Evolutionary conservation across 164 flowering plant species (phyloP), one percentile per base, ranked within the genome.

Genomic region (Vitis riparia): DNA sequence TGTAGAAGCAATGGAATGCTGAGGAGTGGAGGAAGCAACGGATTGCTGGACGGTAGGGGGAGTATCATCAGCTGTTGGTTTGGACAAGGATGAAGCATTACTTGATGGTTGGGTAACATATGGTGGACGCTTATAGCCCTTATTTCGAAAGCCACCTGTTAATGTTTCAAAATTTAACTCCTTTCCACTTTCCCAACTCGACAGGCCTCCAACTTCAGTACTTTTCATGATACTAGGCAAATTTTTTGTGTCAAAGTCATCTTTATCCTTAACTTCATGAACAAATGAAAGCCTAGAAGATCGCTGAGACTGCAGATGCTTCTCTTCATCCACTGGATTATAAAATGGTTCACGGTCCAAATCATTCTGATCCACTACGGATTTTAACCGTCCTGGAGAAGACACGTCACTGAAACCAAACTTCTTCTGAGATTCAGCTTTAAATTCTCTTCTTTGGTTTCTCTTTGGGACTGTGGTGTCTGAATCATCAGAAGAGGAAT

Each of bases 81-180:
- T 66, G 49, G 75, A 60, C 15, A 63, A 52, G 17, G 72, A 57
- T 62, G 79, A 72, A 71, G 51, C 56, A 69, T 82, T 73, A 50
- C 58, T 67, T 59, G 78, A 68, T 63, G 63, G 76, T 55, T 44
- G 75, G 71, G 48, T 79, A 2, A 30, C 50, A 73, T 84, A 91
- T 61, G 87, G 86, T 50, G 89, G 93, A 58, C n/a, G 78, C 55
- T 29, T 79, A 63, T 68, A 63, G 53, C 82, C 85, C 76, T 89
- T 92, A 74, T 94, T 88, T 52, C 90, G 75, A 55, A 85, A 66
- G 63, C 98, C 98, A 75, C 98, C 98, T 1, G 73, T 83, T 69
- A 92, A 74, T 14, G 16, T 76, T 57, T 87, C 91, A 15, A 86
- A 78, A 17, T 76, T 88, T 68, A 91, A 68, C 58, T 68, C 83